Conservation (phyloP, 331 rosid genomes). For the Quercus phellos region DNA sequence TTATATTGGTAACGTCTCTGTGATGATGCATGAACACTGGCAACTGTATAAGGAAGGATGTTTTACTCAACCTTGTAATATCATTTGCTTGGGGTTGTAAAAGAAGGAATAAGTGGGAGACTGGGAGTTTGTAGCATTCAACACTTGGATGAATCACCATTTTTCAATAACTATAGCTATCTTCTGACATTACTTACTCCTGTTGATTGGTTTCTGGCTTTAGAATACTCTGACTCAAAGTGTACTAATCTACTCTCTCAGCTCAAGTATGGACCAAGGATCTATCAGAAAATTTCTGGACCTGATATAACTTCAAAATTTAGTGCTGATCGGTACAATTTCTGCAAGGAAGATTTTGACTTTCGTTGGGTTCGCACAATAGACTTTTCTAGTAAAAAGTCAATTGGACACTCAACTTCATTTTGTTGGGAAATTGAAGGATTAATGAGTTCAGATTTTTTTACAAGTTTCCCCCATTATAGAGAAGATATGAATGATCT, state of each 20-base stretch:
- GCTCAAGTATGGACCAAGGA: constrained; percentile 81
- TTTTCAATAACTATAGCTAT: background rate
- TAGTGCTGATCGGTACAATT: constrained; percentile 51
- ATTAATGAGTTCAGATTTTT: constrained; percentile 37
- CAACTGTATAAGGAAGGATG: background rate
- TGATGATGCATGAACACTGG: background rate
- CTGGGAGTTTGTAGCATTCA: background rate
- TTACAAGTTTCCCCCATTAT: constrained; percentile 51
- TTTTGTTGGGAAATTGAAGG: constrained; percentile 64
- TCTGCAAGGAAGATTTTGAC: constrained; percentile 70
- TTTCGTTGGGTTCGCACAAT: constrained; percentile 79
- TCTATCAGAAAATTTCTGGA: constrained; percentile 52
- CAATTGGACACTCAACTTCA: constrained; percentile 73
- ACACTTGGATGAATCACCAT: background rate
- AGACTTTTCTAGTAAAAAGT: constrained; percentile 54
- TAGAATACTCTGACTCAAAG: background rate
- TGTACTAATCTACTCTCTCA: constrained; percentile 24
- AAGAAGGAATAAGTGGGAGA: background rate
- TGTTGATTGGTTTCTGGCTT: constrained; percentile 7
- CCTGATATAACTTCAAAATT: constrained; percentile 46
- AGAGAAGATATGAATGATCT: constrained; percentile 47
- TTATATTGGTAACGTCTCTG: background rate
- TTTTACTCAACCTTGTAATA: background rate
- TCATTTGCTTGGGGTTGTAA: background rate
- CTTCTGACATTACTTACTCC: background rate